Conservation (phyloP, 169 alveolate genomes). For the Plasmodium gonderi region DNA sequence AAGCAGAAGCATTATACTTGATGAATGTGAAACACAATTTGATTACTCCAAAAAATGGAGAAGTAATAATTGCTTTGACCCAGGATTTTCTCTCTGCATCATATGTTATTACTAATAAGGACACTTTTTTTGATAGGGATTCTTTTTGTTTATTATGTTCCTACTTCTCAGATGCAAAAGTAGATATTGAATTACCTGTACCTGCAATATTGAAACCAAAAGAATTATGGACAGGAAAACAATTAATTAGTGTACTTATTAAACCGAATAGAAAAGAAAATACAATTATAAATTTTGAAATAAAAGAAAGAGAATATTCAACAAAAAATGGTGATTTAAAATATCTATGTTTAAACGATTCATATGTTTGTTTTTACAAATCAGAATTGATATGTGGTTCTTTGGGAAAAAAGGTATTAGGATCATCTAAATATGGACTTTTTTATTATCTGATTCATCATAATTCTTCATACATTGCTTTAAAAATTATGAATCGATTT, state of each 20-base stretch:
- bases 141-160: slow-evolving; percentile 93
- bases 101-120: slow-evolving; percentile 95
- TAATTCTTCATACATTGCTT: slow-evolving; percentile 91
- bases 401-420: slow-evolving; percentile 95
- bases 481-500: slow-evolving; percentile 96
- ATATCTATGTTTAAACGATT: slow-evolving; percentile 91
- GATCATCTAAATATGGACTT: slow-evolving; percentile 93
- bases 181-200: slow-evolving; percentile 92
- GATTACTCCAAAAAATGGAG: slow-evolving; percentile 98
- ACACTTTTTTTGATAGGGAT: slow-evolving; percentile 93
- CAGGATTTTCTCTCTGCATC: slow-evolving; percentile 94
- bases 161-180: slow-evolving; percentile 93
- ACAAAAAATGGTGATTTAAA: slow-evolving; percentile 49
- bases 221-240: slow-evolving; percentile 99
- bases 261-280: slow-evolving; percentile 92
- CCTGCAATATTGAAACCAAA: slow-evolving; percentile 95
- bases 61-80: slow-evolving; percentile 96
- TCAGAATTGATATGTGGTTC: slow-evolving; percentile 97
- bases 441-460: slow-evolving; percentile 94
- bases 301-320: slow-evolving; percentile 91
- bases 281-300: slow-evolving; percentile 90
- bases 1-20: slow-evolving; percentile 94
- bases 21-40: slow-evolving; percentile 95
- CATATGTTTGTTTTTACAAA: slow-evolving; percentile 95
- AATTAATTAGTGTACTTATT: slow-evolving; percentile 92